These are phyloP conservation scores for Tillandsia leiboldiana DNA, from an alignment of 176 grass and related monocot species.

Conservation along the genomic window DNA sequence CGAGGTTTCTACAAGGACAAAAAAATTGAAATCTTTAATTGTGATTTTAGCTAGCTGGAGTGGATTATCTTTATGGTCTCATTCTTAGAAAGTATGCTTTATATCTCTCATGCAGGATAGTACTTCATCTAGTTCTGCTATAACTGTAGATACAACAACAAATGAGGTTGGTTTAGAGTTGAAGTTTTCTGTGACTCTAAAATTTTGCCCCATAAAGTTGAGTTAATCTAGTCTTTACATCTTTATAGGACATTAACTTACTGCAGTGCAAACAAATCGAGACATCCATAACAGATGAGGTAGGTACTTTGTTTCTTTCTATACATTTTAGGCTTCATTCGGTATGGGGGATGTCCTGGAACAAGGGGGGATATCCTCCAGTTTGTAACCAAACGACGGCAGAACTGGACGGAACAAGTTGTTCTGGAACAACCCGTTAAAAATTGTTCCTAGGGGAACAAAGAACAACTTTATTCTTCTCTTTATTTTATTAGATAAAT, in stretches of 20 bases:
- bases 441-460: too few species aligned
- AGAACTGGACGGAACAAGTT: too few species aligned
- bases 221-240: background rate
- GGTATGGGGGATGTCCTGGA: too few species aligned
- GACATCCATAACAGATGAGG: conserved; percentile 4
- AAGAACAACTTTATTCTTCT: too few species aligned
- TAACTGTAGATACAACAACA: background rate
- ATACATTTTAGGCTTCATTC: too few species aligned
- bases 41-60: too few species aligned
- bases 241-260: background rate
- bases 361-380: too few species aligned
- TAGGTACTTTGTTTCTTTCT: background rate
- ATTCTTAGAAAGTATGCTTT: background rate
- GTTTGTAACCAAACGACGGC: too few species aligned
- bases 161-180: background rate
- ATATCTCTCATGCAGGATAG: background rate
- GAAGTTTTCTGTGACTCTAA: background rate
- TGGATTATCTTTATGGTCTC: background rate
- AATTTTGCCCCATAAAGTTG: too few species aligned
- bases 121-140: background rate
- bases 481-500: too few species aligned
- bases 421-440: background rate
- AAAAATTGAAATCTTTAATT: too few species aligned
- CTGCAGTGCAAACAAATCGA: conserved; percentile 5
- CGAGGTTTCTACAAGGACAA: too few species aligned